Evolutionary conservation across 2,329 filamentous ascomycete genomes (phyloP).

Genomic region (Calonectria pteridis): DNA sequence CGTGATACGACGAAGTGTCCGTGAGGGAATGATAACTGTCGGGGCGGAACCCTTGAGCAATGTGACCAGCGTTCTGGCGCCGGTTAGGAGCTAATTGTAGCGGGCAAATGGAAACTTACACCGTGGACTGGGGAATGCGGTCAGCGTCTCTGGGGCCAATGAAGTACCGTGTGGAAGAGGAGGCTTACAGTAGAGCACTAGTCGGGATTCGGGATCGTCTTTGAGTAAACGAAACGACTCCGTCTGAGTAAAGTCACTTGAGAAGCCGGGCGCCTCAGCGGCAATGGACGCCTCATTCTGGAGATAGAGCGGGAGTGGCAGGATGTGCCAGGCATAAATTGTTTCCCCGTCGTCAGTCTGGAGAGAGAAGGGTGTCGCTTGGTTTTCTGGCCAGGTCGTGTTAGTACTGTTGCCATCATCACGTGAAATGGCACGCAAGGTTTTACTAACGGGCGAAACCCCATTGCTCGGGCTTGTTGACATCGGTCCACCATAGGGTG

Average conservation of each 20-base stretch:
- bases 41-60: constrained; percentile 83
- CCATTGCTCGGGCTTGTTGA: constrained; percentile 83
- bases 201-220: constrained; percentile 71
- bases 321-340: constrained; percentile 91
- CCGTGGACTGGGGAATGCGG: constrained; percentile 67
- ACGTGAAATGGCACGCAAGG: background rate
- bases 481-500: constrained; percentile 77
- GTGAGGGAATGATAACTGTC: constrained; percentile 83
- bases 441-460: constrained; percentile 80
- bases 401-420: constrained; percentile 18
- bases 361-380: constrained; percentile 88
- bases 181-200: constrained; percentile 73
- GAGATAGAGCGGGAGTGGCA: constrained; percentile 82
- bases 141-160: constrained; percentile 26
- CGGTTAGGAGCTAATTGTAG: constrained; percentile 30
- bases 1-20: constrained; percentile 79
- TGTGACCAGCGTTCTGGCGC: constrained; percentile 82
- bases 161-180: background rate
- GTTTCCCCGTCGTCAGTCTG: constrained; percentile 80
- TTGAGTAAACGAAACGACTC: constrained; percentile 72
- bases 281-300: constrained; percentile 76
- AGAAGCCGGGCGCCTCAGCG: constrained; percentile 62
- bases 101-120: constrained; percentile 57
- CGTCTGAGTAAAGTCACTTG: constrained; percentile 66
- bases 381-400: constrained; percentile 70